Evolutionary conservation across 2,329 filamentous ascomycete genomes (phyloP).

Genomic region (Boeremia lycopersici): DNA sequence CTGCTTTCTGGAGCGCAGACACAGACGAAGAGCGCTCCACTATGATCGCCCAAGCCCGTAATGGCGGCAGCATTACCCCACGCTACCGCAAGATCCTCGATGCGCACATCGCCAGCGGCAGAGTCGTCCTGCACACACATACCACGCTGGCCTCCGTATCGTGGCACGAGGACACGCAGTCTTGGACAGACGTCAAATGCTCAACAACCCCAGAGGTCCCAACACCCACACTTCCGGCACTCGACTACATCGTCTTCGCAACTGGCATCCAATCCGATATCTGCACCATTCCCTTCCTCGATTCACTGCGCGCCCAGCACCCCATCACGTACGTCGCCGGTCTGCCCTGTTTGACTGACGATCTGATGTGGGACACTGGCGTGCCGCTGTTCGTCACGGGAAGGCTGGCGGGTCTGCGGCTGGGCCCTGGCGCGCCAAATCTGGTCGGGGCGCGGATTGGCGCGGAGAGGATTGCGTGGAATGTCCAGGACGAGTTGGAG

Average conservation of each 20-base stretch:
- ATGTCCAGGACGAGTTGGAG: constrained; percentile 64
- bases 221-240: constrained; percentile 55
- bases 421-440: constrained; percentile 76
- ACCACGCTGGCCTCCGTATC: constrained; percentile 61
- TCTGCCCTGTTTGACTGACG: constrained; percentile 74
- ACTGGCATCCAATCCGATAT: constrained; percentile 74
- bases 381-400: constrained; percentile 77
- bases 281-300: constrained; percentile 63
- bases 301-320: constrained; percentile 63
- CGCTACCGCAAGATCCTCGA: constrained; percentile 70
- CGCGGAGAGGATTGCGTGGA: constrained; percentile 75
- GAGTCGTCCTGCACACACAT: constrained; percentile 62
- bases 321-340: constrained; percentile 69
- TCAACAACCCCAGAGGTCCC: constrained; percentile 47
- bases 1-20: constrained; percentile 77
- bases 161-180: constrained; percentile 57
- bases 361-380: constrained; percentile 75
- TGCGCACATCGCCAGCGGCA: constrained; percentile 59
- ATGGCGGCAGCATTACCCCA: constrained; percentile 78
- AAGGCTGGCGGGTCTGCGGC: constrained; percentile 67
- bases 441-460: constrained; percentile 74
- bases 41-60: constrained; percentile 69
- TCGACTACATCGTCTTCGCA: constrained; percentile 77
- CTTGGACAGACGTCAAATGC: constrained; percentile 44
- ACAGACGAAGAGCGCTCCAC: constrained; percentile 71